Evolutionary conservation across 1,139 yeast species (phyloP), one percentile per base, ranked within the genome.

Genomic region (Kodamaea sp.): DNA sequence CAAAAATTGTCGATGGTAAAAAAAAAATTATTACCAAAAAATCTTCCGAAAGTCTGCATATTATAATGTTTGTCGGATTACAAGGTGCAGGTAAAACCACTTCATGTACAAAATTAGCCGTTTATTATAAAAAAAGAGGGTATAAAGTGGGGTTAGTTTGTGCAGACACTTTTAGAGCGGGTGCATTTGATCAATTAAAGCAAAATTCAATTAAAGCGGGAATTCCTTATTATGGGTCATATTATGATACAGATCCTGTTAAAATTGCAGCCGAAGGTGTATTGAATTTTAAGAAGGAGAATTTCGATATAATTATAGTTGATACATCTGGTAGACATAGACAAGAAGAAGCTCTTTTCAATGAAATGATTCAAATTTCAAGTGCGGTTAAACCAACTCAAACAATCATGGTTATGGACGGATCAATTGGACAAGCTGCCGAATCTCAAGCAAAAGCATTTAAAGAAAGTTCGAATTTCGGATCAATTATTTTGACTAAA

Each of bases 71-170:
- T 74, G 98, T 92, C 41, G 98, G 98, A 56, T 73, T 92, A 46
- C 98, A 94, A 61, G 98, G 98, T 69, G 95, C 97, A 7, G 98
- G 98, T 76, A 92, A 92, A 62, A 92, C 98, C 24, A 92, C 98
- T 0, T 82, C 97, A 2, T 90, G 97, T 79, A 92, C 98, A 1
- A 92, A 92, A 61, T 72, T 92, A 52, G 98, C 98, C 0, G 95
- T 88, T 1, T 90, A 87, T 62, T 94, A 92, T 60, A 92, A 90
- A 57, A 80, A 92, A 60, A 74, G 97, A 58, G 97, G 97, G 1
- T 88, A 82, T 65, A 89, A 88, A 58, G 96, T 89, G 33, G 98
- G 98, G 38, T 70, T 92, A 55, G 97, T 92, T 24, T 94, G 98
- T 78, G 98, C 98, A 2, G 98, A 92, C 72, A 92, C 98, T 30